These are phyloP conservation scores for Pyrenochaeta sp. DNA, from an alignment of 2,329 filamentous ascomycete genomes.

Conservation along the genomic window DNA sequence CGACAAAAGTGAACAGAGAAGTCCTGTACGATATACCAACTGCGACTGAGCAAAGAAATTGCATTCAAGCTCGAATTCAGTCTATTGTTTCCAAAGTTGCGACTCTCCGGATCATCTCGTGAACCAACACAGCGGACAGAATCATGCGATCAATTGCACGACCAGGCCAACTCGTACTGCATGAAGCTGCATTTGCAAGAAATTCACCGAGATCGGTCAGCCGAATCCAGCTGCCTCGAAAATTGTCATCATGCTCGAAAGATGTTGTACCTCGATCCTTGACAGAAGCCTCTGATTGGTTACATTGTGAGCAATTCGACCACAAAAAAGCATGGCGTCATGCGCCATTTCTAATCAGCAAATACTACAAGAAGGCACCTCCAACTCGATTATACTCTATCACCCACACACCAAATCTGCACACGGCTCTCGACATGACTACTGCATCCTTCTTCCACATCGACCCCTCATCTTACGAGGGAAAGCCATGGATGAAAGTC, in stretches of 20 bases:
- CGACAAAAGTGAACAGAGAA: too few relatives aligned
- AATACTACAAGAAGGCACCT: slow-evolving; percentile 15
- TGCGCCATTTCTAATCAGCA: slow-evolving; percentile 36
- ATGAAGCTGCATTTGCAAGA: too few relatives aligned
- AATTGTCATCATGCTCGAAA: neutral
- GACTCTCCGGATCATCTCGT: too few relatives aligned
- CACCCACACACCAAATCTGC: neutral
- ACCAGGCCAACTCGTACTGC: too few relatives aligned
- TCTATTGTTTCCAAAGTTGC: too few relatives aligned
- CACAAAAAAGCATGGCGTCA: slow-evolving; percentile 26
- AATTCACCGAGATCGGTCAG: neutral
- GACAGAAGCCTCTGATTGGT: slow-evolving; percentile 21
- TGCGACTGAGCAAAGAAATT: too few relatives aligned
- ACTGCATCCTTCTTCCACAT: slow-evolving; percentile 67
- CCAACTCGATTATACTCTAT: neutral
- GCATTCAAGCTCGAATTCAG: too few relatives aligned
- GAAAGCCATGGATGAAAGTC: slow-evolving; percentile 70
- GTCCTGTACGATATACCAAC: too few relatives aligned
- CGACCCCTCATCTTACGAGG: slow-evolving; percentile 60
- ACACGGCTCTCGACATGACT: slow-evolving; percentile 58
- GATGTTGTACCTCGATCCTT: neutral
- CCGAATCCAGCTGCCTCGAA: neutral
- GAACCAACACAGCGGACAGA: too few relatives aligned
- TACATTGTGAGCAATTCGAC: slow-evolving; percentile 15
- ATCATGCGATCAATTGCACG: too few relatives aligned